Conservation (phyloP, 2,329 filamentous ascomycete genomes). For the Ascochyta koolunga region DNA sequence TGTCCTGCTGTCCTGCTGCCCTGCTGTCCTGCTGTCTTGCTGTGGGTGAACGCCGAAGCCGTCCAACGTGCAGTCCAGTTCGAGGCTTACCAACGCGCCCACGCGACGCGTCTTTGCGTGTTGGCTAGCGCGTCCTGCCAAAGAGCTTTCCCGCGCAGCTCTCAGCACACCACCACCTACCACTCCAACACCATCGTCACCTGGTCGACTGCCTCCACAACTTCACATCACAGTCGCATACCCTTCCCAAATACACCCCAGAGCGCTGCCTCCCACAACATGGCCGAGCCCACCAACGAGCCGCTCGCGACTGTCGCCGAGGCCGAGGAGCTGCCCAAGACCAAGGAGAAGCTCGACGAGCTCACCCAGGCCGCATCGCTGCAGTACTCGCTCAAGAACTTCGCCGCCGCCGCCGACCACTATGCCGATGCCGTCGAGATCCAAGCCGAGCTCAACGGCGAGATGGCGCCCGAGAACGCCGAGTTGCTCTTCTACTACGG, state of each 20-base stretch:
- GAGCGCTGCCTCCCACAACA: conserved; percentile 8
- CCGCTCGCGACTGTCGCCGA: conserved; percentile 28
- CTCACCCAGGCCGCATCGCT: conserved; percentile 80
- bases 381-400: conserved; percentile 89
- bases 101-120: conserved; percentile 11
- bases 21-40: no score
- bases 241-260: neutral
- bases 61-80: neutral
- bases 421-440: conserved; percentile 89
- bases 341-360: conserved; percentile 73
- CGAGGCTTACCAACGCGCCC: conserved; percentile 10
- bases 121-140: neutral
- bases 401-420: conserved; percentile 80
- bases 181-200: conserved; percentile 3
- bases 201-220: neutral
- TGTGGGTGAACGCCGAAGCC: neutral
- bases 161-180: neutral
- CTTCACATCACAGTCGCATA: conserved; percentile 13
- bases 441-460: conserved; percentile 89
- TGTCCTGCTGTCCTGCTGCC: no score
- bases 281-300: conserved; percentile 33
- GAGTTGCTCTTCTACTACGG: conserved; percentile 95
- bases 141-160: conserved; percentile 5
- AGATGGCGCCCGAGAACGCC: conserved; percentile 87
- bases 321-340: conserved; percentile 41